These are phyloP conservation scores for Scedosporium boydii DNA, from an alignment of 2,329 filamentous ascomycete species.

Conservation along the genomic window DNA sequence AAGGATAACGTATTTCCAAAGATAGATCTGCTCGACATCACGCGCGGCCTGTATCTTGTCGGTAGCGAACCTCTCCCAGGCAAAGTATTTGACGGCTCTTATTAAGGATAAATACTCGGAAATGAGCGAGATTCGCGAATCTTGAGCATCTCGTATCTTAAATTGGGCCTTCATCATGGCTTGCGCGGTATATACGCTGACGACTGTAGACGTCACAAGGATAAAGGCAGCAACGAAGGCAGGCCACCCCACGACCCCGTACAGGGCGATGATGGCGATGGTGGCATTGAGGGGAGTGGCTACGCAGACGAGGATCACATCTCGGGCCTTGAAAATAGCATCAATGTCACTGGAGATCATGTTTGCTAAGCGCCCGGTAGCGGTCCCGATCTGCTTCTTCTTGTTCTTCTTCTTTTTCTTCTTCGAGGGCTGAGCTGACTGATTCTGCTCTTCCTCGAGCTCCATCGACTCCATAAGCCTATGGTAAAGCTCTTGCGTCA, in stretches of 20 bases:
- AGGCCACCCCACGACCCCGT: constrained; percentile 45
- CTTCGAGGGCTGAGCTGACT: constrained; percentile 26
- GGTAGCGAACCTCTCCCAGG: constrained; percentile 46
- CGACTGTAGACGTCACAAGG: constrained; percentile 36
- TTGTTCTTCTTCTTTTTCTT: constrained; percentile 17
- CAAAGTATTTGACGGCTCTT: constrained; percentile 50
- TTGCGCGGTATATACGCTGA: constrained; percentile 39
- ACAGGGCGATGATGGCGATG: constrained; percentile 41
- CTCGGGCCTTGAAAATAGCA: constrained; percentile 40
- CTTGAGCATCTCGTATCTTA: constrained; percentile 44
- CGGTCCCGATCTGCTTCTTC: constrained; percentile 24
- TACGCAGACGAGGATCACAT: constrained; percentile 35
- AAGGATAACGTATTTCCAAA: constrained; percentile 43
- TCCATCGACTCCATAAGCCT: constrained; percentile 47
- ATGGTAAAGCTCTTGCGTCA: constrained; percentile 50
- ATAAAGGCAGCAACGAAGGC: constrained; percentile 41
- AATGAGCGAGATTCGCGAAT: constrained; percentile 46
- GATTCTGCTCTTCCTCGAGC: constrained; percentile 32
- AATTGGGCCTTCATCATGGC: constrained; percentile 40
- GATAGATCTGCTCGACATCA: constrained; percentile 38
- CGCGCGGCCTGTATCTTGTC: constrained; percentile 41
- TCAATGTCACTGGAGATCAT: constrained; percentile 51
- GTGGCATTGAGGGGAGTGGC: constrained; percentile 37
- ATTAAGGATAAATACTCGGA: constrained; percentile 50
- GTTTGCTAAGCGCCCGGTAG: constrained; percentile 42